These are phyloP conservation scores for Vigna angularis DNA, from an alignment of 306 rosid genomes.

Conservation along the genomic window DNA sequence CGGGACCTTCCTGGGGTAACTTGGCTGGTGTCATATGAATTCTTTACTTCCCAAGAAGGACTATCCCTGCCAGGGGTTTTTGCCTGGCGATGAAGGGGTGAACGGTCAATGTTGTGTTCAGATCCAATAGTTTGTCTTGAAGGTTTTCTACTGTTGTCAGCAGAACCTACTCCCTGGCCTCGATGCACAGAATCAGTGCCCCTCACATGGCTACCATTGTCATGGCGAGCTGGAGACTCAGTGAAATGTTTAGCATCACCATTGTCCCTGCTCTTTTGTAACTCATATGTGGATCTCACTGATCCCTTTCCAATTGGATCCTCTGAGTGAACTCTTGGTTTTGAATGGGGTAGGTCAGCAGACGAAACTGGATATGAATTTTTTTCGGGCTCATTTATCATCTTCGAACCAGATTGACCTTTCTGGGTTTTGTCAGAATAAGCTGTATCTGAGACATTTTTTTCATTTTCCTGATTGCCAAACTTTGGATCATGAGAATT, in stretches of 20 bases:
- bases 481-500: conserved; percentile 75
- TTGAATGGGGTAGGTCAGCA: conserved; percentile 48
- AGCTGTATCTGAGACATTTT: conserved; percentile 77
- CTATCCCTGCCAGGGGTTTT: conserved; percentile 63
- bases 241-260: conserved; percentile 51
- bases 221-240: conserved; percentile 62
- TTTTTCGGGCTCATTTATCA: conserved; percentile 71
- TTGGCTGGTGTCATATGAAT: conserved; percentile 62
- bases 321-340: conserved; percentile 47
- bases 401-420: conserved; percentile 64
- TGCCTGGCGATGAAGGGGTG: conserved; percentile 79
- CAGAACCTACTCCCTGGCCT: conserved; percentile 56
- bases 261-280: conserved; percentile 65
- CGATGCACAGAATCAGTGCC: conserved; percentile 51
- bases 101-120: conserved; percentile 70
- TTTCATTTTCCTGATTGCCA: conserved; percentile 78
- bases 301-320: conserved; percentile 45
- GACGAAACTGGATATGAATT: conserved; percentile 52
- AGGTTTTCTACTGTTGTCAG: conserved; percentile 57
- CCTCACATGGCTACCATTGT: neutral
- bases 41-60: conserved; percentile 69
- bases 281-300: conserved; percentile 49
- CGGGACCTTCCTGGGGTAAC: conserved; percentile 75
- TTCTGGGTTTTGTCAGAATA: conserved; percentile 77
- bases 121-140: conserved; percentile 55